Base-by-base conservation (phyloP, 1,284 basidiomycete species). In the Nidula niveotomentosa region DNA sequence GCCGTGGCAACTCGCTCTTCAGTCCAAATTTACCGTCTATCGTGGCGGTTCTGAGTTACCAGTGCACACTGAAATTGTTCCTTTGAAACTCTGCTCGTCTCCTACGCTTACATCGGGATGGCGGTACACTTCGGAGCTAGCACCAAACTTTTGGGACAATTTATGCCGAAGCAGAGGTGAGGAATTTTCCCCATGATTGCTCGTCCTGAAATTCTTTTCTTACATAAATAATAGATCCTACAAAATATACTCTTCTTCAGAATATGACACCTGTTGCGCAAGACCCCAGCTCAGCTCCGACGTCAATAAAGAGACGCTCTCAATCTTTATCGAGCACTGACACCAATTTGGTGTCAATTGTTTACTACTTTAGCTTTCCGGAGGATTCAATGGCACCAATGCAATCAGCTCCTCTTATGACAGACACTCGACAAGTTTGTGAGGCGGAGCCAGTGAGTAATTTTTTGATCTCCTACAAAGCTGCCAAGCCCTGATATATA, bases 121-220 rank as follows among this genome's bases (percentile, higher is more conserved):
- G 67, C 49, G 67, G 9, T 76, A 76, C 52, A 62, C 58, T 18
- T 57, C 64, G 4, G 59, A 61, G 10, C 60, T 76, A 30, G 62
- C 69, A 9, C 69, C 71, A 18, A 54, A 53, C 13, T 69, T 69
- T 49, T 76, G 74, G 74, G 58, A 62, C 23, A 57, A 56, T 4
- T 53, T 76, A 6, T 65, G 65, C 44, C 57, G 62, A 15, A 58
- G 60, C 44, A 50, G 60, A 48, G 61, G 73, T 71, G 49, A 57
- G 65, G 56, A 13, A 36, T 54, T 44, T 23, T 39, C 49, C 47
- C 46, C 34, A 33, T 30, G 30, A 30, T 6, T 6, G 30, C 30
- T 30, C 30, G 30, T 30, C 30, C 30, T 30, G 30, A 30, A 30
- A 30, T 30, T 30, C 30, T 30, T 30, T 30, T 30, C 30, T 30